Percentiles rank a stretch among this genome's conserved stretches.
Conservation (phyloP, 2,329 filamentous ascomycete genomes). For the Xylariomycetidae sp. region DNA sequence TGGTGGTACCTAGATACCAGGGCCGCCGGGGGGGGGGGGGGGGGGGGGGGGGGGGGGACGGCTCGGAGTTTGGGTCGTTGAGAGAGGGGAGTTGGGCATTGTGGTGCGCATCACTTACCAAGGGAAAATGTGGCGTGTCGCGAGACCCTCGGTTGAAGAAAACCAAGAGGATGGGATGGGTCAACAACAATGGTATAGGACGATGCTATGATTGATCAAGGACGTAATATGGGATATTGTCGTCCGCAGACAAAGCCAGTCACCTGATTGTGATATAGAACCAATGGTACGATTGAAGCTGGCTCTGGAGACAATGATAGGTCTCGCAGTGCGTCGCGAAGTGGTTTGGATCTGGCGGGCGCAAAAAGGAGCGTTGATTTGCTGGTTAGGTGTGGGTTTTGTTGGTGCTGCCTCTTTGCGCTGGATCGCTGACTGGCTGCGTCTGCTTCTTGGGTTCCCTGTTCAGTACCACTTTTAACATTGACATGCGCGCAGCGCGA, state of each 20-base stretch:
- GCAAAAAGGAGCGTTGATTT: slow-evolving; percentile 48
- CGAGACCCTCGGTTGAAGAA: slow-evolving; percentile 11
- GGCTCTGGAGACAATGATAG: slow-evolving; percentile 48
- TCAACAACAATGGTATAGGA: slow-evolving; percentile 9
- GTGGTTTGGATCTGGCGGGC: slow-evolving; percentile 35
- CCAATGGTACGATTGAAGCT: slow-evolving; percentile 44
- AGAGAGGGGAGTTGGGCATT: too few species aligned
- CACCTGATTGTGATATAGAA: slow-evolving; percentile 44
- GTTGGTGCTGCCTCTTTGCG: slow-evolving; percentile 22
- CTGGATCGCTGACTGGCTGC: slow-evolving; percentile 28
- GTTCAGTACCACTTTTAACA: slow-evolving; percentile 16
- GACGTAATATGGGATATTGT: slow-evolving; percentile 25
- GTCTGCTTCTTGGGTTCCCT: slow-evolving; percentile 17
- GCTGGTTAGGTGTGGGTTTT: slow-evolving; percentile 28
- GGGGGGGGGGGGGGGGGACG: background rate
- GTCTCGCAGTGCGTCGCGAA: too few species aligned
- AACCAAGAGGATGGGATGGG: slow-evolving; percentile 11
- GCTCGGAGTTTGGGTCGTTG: slow-evolving; percentile 5
- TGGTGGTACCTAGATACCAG: slow-evolving; percentile 19
- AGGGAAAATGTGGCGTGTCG: slow-evolving; percentile 16
- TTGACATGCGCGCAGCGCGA: slow-evolving; percentile 10
- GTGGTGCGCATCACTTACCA: slow-evolving; percentile 18
- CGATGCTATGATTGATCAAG: slow-evolving; percentile 28
- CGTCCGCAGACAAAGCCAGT: slow-evolving; percentile 41
- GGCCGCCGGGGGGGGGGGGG: slow-evolving; percentile 15